Evolutionary conservation across 2,329 filamentous ascomycete species (phyloP), one percentile per base, ranked within the genome.

Genomic region (Apiospora aurea): DNA sequence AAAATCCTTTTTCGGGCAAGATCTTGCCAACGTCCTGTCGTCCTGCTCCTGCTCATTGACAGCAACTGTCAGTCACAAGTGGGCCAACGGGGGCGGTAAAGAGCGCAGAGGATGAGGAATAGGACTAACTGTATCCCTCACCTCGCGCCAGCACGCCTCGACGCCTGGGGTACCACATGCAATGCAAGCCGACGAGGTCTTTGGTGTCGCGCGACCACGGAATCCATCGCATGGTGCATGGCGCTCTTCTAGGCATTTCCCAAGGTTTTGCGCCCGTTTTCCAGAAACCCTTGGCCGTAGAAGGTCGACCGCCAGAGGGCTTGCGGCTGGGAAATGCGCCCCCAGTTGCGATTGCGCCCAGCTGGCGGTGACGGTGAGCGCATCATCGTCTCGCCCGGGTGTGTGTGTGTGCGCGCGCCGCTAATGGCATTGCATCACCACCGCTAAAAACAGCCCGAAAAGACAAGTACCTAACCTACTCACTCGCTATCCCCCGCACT

Each of bases 351-450:
- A 26, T 38, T 24, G 14, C 44, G 44, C 44, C 44, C 44, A 47
- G 44, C 44, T 57, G 51, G 51, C 29, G 53, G 53, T 38, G 53
- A 61, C 53, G 53, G 16, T 38, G 26, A 34, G 16, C 26, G 26
- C 53, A 18, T 34, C 13, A 29, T 29, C n/a, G 26, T 29, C 26
- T 29, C 26, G 26, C 26, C 26, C 26, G 26, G 2, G 26, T 3
- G 26, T 3, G 26, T 3, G 26, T 29, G 26, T 38, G 7, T 38
- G 34, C 6, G 7, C 6, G 34, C 34, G 51, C 51, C 51, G 14
- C 26, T 57, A 61, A 21, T 21, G 44, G 43, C 5, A 57, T 61
- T 61, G 53, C 53, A 61, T 38, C 29, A 61, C 53, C 53, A 38
- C 53, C 53, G 29, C 26, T 61, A 61, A 34, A 61, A 61, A 49